A percentile compares a stretch with the other conserved stretches of the same genome.
Evolutionary conservation across 345 rosid genomes (phyloP).

Genomic region (Brassica cretica): DNA sequence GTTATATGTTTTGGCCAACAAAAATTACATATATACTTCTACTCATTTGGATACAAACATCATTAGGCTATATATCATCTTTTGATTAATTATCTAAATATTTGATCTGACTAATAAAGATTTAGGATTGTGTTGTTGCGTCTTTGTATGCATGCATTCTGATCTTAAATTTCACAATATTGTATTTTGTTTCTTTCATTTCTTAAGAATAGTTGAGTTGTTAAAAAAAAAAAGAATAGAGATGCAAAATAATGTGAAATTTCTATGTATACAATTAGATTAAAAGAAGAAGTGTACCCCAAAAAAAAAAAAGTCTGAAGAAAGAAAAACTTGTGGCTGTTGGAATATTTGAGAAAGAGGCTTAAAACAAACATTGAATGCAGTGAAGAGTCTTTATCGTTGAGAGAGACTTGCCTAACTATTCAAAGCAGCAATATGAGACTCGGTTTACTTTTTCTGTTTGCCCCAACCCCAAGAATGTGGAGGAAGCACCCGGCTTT

Average conservation of each 20-base stretch:
- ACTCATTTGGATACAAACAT: background rate
- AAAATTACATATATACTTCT: background rate
- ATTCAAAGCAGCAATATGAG: conserved; percentile 34
- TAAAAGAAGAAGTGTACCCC: no score
- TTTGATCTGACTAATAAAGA: background rate
- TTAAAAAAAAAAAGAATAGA: no score
- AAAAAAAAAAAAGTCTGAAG: background rate
- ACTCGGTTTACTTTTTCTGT: conserved; percentile 17
- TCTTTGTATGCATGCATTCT: background rate
- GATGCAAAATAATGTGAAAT: background rate
- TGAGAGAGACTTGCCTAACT: conserved; percentile 23
- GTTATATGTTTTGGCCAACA: background rate
- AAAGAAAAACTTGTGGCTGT: background rate
- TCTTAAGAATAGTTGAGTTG: background rate
- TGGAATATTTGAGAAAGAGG: background rate
- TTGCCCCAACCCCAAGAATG: background rate
- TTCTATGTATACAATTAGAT: background rate
- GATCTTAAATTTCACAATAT: background rate
- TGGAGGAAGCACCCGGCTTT: conserved; percentile 26
- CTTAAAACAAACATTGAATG: background rate
- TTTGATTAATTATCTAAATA: background rate
- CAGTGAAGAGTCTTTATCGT: conserved; percentile 15
- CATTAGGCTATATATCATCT: background rate
- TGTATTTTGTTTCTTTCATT: background rate
- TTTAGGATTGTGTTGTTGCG: background rate